Conservation (phyloP, 352 stramenopile genomes). For the Phytophthora sansomeana region DNA sequence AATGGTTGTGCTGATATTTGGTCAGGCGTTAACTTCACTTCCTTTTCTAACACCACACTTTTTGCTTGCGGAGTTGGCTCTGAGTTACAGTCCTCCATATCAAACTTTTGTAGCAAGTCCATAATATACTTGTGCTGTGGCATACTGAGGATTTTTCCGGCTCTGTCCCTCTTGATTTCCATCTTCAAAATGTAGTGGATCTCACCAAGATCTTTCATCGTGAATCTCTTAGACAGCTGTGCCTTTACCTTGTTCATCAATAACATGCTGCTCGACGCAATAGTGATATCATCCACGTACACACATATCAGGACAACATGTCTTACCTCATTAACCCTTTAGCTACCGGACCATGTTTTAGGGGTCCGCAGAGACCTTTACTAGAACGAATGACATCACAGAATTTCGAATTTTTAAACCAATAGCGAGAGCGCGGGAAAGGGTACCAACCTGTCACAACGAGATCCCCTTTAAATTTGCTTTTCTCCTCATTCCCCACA, state of each 20-base stretch:
- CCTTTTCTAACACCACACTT: no score
- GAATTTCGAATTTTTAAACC: constrained; percentile 8
- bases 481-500: background rate
- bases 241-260: no score
- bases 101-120: constrained; percentile 6
- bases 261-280: background rate
- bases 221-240: no score
- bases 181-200: background rate
- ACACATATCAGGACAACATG: no score
- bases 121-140: constrained; percentile 10
- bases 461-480: background rate
- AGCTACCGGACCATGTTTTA: constrained; percentile 5
- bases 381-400: background rate
- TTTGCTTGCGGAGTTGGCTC: background rate
- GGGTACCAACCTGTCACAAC: background rate
- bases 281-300: background rate
- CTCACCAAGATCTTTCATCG: no score
- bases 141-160: constrained; percentile 1
- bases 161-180: background rate
- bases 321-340: constrained; percentile 11
- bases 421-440: background rate
- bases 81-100: background rate
- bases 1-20: no score
- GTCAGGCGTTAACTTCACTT: no score
- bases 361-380: no score